Evolutionary conservation across 1,139 yeast genomes (phyloP).

Genomic region (Geotrichum siamense): DNA sequence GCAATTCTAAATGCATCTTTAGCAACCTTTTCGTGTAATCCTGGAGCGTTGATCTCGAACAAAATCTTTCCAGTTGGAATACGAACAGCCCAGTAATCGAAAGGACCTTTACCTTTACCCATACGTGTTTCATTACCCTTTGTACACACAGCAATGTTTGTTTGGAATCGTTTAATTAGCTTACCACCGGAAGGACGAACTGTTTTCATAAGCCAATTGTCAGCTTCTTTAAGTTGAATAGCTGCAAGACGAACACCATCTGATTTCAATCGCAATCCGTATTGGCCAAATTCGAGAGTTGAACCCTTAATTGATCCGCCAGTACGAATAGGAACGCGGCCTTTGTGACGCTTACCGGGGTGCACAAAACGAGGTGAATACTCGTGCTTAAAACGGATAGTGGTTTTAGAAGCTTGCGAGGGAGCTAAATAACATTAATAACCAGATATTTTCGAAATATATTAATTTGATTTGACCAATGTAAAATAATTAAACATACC

Average conservation of each 20-base stretch:
- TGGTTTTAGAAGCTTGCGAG: constrained; percentile 1
- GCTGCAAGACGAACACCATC: constrained; percentile 88
- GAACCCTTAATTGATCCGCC: constrained; percentile 95
- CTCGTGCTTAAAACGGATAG: constrained; percentile 54
- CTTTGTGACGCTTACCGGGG: constrained; percentile 81
- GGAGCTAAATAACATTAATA: constrained; percentile 1
- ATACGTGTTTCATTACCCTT: constrained; percentile 99
- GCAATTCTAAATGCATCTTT: constrained; percentile 90
- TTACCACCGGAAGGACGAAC: constrained; percentile 66
- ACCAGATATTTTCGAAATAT: not conserved
- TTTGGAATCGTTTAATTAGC: constrained; percentile 71
- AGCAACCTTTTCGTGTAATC: constrained; percentile 82
- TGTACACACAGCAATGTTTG: constrained; percentile 85
- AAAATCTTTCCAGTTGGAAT: constrained; percentile 92
- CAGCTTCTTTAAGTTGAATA: constrained; percentile 85
- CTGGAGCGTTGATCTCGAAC: constrained; percentile 73
- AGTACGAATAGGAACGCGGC: constrained; percentile 86
- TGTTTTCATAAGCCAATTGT: constrained; percentile 71
- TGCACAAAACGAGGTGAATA: constrained; percentile 76
- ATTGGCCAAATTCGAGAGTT: constrained; percentile 68
- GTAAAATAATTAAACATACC: constrained; percentile 3
- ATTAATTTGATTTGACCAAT: no score
- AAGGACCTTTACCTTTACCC: constrained; percentile 99
- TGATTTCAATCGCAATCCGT: constrained; percentile 79
- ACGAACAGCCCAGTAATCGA: constrained; percentile 95